Evolutionary conservation across 2,329 filamentous ascomycete genomes (phyloP).

Genomic region (Scortechinia acanthostroma): DNA sequence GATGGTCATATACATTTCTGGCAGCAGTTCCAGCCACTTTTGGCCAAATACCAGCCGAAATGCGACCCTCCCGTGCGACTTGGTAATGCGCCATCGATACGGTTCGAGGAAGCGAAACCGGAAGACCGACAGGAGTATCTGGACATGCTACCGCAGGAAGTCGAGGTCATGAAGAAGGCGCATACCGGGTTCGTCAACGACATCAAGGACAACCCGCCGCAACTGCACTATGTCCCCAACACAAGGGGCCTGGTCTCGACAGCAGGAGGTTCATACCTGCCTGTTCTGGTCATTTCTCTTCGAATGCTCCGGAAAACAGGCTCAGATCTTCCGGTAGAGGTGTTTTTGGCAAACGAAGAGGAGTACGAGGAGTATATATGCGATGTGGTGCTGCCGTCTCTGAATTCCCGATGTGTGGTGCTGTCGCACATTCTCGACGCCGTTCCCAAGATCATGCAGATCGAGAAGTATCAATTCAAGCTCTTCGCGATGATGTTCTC

Average conservation of each 20-base stretch:
- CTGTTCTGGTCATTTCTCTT: slow-evolving; percentile 8
- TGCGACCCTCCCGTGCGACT: background rate
- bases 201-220: background rate
- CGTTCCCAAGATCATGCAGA: slow-evolving; percentile 7
- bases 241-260: background rate
- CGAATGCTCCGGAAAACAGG: slow-evolving; percentile 28
- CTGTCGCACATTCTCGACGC: slow-evolving; percentile 21
- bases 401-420: slow-evolving; percentile 28
- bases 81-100: background rate
- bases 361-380: slow-evolving; percentile 27
- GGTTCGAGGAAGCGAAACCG: background rate
- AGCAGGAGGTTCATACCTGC: background rate
- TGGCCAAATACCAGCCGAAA: background rate
- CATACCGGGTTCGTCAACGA: background rate
- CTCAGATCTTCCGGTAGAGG: slow-evolving; percentile 26
- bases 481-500: slow-evolving; percentile 37
- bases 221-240: background rate
- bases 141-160: background rate
- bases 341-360: slow-evolving; percentile 23
- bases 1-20: background rate
- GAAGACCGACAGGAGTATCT: background rate
- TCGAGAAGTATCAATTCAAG: slow-evolving; percentile 37
- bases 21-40: background rate
- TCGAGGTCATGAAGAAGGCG: background rate
- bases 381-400: slow-evolving; percentile 20